Evolutionary conservation across 495 filamentous ascomycete genomes (phyloP).

Genomic region (Xylaria cubensis): DNA sequence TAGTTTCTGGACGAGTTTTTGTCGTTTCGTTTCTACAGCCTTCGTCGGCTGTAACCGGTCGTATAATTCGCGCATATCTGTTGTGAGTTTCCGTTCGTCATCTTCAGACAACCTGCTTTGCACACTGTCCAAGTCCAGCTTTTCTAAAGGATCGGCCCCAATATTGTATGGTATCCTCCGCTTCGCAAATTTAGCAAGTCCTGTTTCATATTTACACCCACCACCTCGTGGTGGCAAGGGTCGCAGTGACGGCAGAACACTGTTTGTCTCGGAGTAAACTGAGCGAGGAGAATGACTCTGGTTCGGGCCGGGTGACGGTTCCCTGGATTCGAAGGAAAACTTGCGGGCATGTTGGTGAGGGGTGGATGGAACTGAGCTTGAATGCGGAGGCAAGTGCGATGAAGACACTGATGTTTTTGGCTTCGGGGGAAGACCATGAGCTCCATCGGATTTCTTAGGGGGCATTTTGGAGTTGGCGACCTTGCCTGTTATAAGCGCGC

Average conservation of each 20-base stretch:
- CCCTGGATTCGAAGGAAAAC: conserved; percentile 81
- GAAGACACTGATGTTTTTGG: conserved; percentile 42
- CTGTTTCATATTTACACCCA: conserved; percentile 83
- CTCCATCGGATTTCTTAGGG: conserved; percentile 48
- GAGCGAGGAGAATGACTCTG: conserved; percentile 87
- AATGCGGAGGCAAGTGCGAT: conserved; percentile 63
- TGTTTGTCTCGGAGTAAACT: conserved; percentile 85
- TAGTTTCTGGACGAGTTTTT: conserved; percentile 80
- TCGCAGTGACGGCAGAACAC: conserved; percentile 69
- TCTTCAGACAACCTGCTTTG: conserved; percentile 69
- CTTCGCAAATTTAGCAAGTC: conserved; percentile 43
- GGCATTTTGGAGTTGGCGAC: conserved; percentile 56
- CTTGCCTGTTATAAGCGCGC: conserved; percentile 61
- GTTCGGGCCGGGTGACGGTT: conserved; percentile 80
- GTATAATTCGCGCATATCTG: conserved; percentile 84
- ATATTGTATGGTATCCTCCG: conserved; percentile 90
- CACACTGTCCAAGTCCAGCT: conserved; percentile 69
- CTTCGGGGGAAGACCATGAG: conserved; percentile 42
- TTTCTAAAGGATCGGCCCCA: conserved; percentile 76
- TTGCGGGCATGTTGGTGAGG: conserved; percentile 88
- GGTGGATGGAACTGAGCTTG: conserved; percentile 92
- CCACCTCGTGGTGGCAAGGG: conserved; percentile 56
- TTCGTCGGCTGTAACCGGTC: conserved; percentile 81
- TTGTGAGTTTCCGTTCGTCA: conserved; percentile 78
- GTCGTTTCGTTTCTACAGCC: conserved; percentile 76